These are phyloP conservation scores for apple (Malus domestica) DNA, from an alignment of 306 rosid species.

Conservation along the genomic window DNA sequence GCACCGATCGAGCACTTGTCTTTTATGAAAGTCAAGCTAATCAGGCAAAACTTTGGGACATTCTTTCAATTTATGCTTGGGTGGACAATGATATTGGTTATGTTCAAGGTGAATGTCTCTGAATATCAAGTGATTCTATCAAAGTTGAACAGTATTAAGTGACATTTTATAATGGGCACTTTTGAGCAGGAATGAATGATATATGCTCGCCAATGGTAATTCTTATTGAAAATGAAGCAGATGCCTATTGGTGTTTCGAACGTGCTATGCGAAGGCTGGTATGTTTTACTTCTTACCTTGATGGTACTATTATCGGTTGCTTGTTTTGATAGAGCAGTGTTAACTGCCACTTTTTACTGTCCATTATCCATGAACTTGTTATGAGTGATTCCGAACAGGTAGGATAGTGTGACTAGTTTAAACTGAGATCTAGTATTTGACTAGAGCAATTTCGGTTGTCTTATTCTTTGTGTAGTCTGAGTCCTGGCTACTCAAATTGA, in stretches of 20 bases:
- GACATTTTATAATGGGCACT: slow-evolving; percentile 9
- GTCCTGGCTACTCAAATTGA: neutral
- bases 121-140: neutral
- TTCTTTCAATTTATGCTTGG: slow-evolving; percentile 87
- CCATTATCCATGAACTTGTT: neutral
- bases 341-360: neutral
- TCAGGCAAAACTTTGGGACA: slow-evolving; percentile 88
- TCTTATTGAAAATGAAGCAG: slow-evolving; percentile 77
- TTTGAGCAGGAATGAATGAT: slow-evolving; percentile 88
- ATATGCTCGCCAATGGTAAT: slow-evolving; percentile 85
- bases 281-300: slow-evolving; percentile 19
- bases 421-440: neutral
- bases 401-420: neutral
- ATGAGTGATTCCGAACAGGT: neutral
- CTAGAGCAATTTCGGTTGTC: neutral
- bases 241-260: slow-evolving; percentile 91
- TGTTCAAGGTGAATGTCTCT: slow-evolving; percentile 61
- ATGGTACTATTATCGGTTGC: neutral
- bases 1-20: slow-evolving; percentile 80
- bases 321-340: neutral
- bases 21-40: slow-evolving; percentile 75
- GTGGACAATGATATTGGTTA: slow-evolving; percentile 80
- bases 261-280: slow-evolving; percentile 96
- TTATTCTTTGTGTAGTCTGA: neutral
- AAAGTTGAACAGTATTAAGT: slow-evolving; percentile 16